phyloP scores from a whole-genome alignment of 257 asterid genomes.

The Jaltomata sinuosa region DNA sequence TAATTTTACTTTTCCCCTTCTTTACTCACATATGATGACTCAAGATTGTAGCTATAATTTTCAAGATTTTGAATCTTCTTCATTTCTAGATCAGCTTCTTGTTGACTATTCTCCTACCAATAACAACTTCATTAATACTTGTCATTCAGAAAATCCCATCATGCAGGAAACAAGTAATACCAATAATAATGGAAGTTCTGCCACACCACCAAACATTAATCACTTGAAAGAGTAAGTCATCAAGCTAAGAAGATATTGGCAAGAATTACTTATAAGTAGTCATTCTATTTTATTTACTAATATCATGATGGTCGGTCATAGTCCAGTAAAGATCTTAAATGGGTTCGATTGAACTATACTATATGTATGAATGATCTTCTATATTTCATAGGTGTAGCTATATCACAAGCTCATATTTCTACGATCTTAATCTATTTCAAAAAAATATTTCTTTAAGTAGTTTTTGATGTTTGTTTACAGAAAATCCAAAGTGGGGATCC shows the following conservation, averaged over 20 bases:
- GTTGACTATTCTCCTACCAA: background rate
- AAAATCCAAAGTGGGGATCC: background rate
- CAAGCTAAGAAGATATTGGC: background rate
- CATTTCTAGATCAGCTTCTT: background rate
- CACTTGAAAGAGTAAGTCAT: constrained; percentile 8
- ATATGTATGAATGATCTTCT: background rate
- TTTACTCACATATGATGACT: background rate
- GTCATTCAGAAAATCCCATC: background rate
- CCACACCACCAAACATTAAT: background rate
- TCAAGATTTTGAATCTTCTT: constrained; percentile 7
- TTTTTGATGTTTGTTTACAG: background rate
- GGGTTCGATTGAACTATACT: background rate
- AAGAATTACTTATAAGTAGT: background rate
- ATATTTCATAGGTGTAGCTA: background rate
- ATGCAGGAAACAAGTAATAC: constrained; percentile 4
- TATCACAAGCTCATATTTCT: background rate
- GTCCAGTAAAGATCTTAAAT: background rate
- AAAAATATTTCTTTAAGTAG: background rate
- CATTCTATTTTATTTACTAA: too few relatives aligned
- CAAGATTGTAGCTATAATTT: background rate
- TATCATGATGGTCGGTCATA: background rate
- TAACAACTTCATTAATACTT: background rate
- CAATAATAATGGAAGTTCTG: background rate
- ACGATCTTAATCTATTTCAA: background rate
- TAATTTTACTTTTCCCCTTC: background rate